Percentiles rank a stretch among this genome's conserved stretches.
phyloP scores from a whole-genome alignment of 2,329 filamentous ascomycete species.

The Chlorencoelia australis region DNA sequence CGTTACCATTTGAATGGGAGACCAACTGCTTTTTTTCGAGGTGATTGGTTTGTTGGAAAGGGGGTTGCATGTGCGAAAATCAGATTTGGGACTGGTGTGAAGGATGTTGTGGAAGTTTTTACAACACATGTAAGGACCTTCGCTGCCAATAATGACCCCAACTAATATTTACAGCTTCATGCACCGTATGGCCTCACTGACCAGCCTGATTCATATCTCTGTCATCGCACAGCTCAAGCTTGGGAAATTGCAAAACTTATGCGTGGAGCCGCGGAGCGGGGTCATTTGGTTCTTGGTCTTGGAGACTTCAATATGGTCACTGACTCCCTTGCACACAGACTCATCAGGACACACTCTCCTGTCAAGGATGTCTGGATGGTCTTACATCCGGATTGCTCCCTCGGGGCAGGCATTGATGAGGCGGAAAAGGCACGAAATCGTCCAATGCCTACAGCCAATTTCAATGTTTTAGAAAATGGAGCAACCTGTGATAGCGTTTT shows the following conservation, averaged over 20 bases:
- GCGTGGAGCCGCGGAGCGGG: constrained; percentile 66
- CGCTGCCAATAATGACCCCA: neutral
- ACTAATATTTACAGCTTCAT: constrained; percentile 52
- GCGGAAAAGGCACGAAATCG: constrained; percentile 55
- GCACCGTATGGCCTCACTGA: constrained; percentile 70
- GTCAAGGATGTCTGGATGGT: constrained; percentile 79
- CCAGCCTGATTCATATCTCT: constrained; percentile 74
- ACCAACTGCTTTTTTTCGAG: constrained; percentile 85
- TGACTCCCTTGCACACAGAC: constrained; percentile 67
- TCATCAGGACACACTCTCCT: constrained; percentile 69
- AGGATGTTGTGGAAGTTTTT: constrained; percentile 77
- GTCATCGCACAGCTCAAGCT: constrained; percentile 82
- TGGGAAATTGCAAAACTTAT: constrained; percentile 93
- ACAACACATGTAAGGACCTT: constrained; percentile 63
- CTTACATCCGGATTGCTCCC: constrained; percentile 71
- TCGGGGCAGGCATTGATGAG: constrained; percentile 61
- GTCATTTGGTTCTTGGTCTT: constrained; percentile 73
- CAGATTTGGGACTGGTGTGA: constrained; percentile 51
- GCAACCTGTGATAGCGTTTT: constrained; percentile 75
- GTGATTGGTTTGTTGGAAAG: constrained; percentile 95
- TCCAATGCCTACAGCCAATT: constrained; percentile 64
- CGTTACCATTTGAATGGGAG: constrained; percentile 86
- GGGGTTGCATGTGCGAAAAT: constrained; percentile 80
- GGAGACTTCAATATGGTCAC: constrained; percentile 99
- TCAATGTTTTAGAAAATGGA: constrained; percentile 73